Evolutionary conservation across 1,284 basidiomycete genomes (phyloP).

Genomic region (Ganoderma meredithae): DNA sequence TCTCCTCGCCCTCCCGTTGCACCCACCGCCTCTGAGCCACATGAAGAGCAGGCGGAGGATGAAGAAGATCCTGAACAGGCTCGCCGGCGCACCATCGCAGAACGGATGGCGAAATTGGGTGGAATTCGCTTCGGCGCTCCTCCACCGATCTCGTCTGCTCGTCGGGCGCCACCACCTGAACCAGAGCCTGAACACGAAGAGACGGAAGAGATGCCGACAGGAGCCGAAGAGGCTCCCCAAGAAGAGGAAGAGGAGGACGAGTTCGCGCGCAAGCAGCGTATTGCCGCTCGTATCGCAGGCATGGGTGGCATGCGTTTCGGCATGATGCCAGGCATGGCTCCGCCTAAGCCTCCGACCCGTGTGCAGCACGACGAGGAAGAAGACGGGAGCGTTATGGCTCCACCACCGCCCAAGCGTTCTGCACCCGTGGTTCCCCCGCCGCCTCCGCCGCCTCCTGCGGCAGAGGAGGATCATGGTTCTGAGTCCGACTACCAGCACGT

Average conservation of each 20-base stretch:
- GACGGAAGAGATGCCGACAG: slow-evolving; percentile 33
- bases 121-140: slow-evolving; percentile 75
- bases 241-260: slow-evolving; percentile 60
- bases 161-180: slow-evolving; percentile 48
- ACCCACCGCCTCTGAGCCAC: slow-evolving; percentile 9
- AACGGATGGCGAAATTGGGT: slow-evolving; percentile 81
- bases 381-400: slow-evolving; percentile 26
- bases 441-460: slow-evolving; percentile 39
- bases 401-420: slow-evolving; percentile 33
- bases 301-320: slow-evolving; percentile 84
- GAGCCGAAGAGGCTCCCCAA: slow-evolving; percentile 41
- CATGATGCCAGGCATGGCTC: slow-evolving; percentile 58
- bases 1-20: slow-evolving; percentile 10
- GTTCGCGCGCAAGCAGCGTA: slow-evolving; percentile 69
- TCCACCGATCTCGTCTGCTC: slow-evolving; percentile 46
- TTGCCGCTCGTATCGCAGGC: slow-evolving; percentile 70
- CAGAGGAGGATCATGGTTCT: slow-evolving; percentile 54
- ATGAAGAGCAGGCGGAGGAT: slow-evolving; percentile 29
- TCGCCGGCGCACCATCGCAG: slow-evolving; percentile 71
- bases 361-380: slow-evolving; percentile 30
- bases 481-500: slow-evolving; percentile 48
- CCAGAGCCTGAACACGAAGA: slow-evolving; percentile 45
- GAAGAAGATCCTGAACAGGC: slow-evolving; percentile 57
- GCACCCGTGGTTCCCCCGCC: slow-evolving; percentile 40
- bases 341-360: slow-evolving; percentile 29